A percentile compares a stretch with the other conserved stretches of the same genome.
Conservation (phyloP, 2,329 filamentous ascomycete genomes). For the Aspergillus alliaceus region DNA sequence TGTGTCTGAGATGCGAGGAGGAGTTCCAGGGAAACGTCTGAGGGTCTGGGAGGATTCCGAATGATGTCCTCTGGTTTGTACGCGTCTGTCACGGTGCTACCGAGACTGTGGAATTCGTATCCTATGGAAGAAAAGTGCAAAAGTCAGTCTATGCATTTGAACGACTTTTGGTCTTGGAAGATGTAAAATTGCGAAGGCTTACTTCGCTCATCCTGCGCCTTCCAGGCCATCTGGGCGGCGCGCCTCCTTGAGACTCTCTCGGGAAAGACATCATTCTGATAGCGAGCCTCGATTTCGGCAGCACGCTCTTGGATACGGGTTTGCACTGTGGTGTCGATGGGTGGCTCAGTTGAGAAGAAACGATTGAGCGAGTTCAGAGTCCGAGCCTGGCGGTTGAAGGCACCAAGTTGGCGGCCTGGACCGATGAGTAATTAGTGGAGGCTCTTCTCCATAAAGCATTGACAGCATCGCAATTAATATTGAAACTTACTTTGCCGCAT, state of each 20-base stretch:
- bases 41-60: constrained; percentile 69
- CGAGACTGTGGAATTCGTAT: constrained; percentile 32
- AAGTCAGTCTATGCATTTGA: not conserved
- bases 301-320: constrained; percentile 12
- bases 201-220: constrained; percentile 23
- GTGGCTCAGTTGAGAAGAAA: constrained; percentile 34
- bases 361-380: constrained; percentile 25
- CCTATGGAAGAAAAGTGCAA: constrained; percentile 20
- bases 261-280: not conserved
- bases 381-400: constrained; percentile 33
- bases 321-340: constrained; percentile 26
- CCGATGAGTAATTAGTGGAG: constrained; percentile 13
- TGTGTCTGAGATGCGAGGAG: constrained; percentile 85
- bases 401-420: constrained; percentile 39
- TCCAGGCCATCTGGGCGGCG: constrained; percentile 14
- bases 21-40: constrained; percentile 85
- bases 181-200: constrained; percentile 11
- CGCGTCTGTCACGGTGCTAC: constrained; percentile 24
- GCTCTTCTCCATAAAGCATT: not conserved
- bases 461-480: not conserved
- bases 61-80: constrained; percentile 46
- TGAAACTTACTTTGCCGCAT: constrained; percentile 41
- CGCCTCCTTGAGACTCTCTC: constrained; percentile 13
- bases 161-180: not conserved
- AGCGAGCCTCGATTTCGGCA: not conserved